Conservation (phyloP, 2,329 filamentous ascomycete species). For the Zymoseptoria brevis region DNA sequence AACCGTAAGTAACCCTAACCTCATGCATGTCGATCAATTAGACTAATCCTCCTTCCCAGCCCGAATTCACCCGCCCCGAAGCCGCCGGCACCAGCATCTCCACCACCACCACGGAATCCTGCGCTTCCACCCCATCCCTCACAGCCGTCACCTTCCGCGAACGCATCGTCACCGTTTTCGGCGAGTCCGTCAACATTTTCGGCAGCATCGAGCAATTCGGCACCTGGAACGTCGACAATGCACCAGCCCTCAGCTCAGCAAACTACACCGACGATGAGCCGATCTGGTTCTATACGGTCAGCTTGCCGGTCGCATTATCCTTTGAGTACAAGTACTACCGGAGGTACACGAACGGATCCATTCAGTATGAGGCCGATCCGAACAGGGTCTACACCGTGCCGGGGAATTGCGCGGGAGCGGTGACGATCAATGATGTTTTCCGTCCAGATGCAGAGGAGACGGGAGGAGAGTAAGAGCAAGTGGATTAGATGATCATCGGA, state of each 20-base stretch:
- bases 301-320: conserved; percentile 45
- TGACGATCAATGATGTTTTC: background rate
- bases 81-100: background rate
- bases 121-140: conserved; percentile 2
- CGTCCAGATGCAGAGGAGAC: no score
- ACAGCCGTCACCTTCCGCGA: conserved; percentile 53
- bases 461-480: no score
- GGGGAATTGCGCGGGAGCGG: no score
- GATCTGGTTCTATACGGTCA: conserved; percentile 51
- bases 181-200: conserved; percentile 57
- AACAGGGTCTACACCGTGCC: conserved; percentile 30
- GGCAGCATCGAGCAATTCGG: conserved; percentile 54
- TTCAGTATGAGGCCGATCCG: conserved; percentile 56
- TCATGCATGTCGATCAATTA: background rate
- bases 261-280: conserved; percentile 51
- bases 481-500: no score
- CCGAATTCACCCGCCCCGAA: background rate
- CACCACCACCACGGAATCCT: conserved; percentile 1
- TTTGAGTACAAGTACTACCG: conserved; percentile 63
- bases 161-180: conserved; percentile 48
- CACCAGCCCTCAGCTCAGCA: conserved; percentile 48
- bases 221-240: conserved; percentile 46
- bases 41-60: background rate
- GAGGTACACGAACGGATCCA: conserved; percentile 43
- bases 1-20: background rate